These are phyloP conservation scores for Sesbania bispinosa DNA, from an alignment of 306 rosid genomes.

Conservation along the genomic window DNA sequence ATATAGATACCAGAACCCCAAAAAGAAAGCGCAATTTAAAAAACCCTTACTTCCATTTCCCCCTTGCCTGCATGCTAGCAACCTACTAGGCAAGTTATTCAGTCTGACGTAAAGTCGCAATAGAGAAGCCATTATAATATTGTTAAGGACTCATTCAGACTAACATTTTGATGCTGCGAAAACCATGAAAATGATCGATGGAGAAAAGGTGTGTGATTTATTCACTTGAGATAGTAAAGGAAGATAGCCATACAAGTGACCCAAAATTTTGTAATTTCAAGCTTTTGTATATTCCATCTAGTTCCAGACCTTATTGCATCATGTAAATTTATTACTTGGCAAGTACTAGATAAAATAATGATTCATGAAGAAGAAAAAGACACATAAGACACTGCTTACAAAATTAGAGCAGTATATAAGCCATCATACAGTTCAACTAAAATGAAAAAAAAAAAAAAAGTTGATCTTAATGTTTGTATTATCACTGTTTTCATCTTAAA, in stretches of 20 bases:
- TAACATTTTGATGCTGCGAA: background rate
- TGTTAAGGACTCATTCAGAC: conserved; percentile 7
- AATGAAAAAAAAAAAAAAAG: background rate
- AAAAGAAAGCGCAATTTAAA: background rate
- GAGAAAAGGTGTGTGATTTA: background rate
- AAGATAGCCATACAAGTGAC: background rate
- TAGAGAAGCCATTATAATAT: background rate
- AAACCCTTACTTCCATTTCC: background rate
- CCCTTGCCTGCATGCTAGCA: background rate
- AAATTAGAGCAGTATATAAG: background rate
- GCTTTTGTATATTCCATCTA: background rate
- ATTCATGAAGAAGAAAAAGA: background rate
- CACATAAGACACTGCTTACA: background rate
- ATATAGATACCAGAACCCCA: background rate
- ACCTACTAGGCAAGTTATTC: background rate
- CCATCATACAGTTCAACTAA: conserved; percentile 2
- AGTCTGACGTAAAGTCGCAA: background rate
- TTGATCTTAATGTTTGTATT: background rate
- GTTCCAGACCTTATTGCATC: background rate
- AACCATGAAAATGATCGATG: background rate
- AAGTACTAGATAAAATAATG: conserved; percentile 4
- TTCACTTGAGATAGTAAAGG: conserved; percentile 1
- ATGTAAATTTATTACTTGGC: background rate
- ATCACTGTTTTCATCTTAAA: background rate
- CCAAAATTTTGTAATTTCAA: background rate